Percentiles rank a stretch among this genome's conserved stretches.
phyloP scores from a whole-genome alignment of 441 rosid species.

The Eruca vesicaria region DNA sequence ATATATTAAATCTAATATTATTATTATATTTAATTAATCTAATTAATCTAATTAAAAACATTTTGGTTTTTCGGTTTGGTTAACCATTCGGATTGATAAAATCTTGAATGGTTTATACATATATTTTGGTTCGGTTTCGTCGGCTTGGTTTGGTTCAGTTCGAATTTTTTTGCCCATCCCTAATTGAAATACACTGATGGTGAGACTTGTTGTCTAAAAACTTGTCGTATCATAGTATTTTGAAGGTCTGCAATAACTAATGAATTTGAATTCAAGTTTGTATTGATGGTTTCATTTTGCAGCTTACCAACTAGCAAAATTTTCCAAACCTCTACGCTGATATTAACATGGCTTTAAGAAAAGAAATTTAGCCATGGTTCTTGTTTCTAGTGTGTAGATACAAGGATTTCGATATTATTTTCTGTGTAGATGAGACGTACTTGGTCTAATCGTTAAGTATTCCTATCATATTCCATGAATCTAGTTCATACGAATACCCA shows the following conservation, averaged over 20 bases:
- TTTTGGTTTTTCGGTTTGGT: too few species aligned
- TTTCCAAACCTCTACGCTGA: background rate
- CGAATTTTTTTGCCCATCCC: too few species aligned
- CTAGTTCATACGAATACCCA: background rate
- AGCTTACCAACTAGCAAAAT: background rate
- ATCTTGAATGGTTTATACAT: too few species aligned
- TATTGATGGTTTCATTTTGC: background rate
- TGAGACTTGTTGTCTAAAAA: background rate
- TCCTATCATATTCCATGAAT: conserved; percentile 24
- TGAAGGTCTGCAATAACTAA: background rate
- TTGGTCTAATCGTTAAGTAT: conserved; percentile 9
- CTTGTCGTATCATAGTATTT: background rate
- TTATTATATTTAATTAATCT: too few species aligned
- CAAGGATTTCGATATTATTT: conserved; percentile 9
- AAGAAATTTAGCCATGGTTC: background rate
- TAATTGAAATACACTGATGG: background rate
- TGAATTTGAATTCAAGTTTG: background rate
- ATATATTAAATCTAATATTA: too few species aligned
- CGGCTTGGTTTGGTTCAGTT: too few species aligned
- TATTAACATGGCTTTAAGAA: background rate
- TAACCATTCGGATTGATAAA: too few species aligned
- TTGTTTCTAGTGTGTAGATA: background rate
- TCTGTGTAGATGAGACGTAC: background rate
- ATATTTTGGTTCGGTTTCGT: too few species aligned
- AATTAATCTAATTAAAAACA: too few species aligned